Evolutionary conservation across 768 basidiomycete genomes (phyloP).

Genomic region (Lactarius quietus): DNA sequence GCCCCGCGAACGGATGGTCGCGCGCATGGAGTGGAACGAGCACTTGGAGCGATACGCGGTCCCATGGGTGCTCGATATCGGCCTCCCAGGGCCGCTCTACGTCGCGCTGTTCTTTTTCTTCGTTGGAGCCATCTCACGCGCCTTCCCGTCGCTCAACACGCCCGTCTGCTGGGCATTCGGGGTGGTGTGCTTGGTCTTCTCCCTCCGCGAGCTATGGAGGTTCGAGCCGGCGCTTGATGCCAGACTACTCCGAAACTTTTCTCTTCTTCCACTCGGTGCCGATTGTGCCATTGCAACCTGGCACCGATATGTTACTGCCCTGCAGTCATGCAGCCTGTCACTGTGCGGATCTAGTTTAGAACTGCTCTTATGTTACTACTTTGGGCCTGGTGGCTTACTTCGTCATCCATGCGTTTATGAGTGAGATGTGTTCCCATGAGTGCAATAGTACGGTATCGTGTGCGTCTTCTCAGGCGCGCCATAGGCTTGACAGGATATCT

Average conservation of each 20-base stretch:
- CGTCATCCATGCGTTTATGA: not conserved
- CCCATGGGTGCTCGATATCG: conserved; percentile 15
- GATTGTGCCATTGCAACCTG: not conserved
- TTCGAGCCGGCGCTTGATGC: conserved; percentile 15
- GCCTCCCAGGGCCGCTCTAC: conserved; percentile 12
- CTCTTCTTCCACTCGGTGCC: not conserved
- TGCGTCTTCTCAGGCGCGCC: too few relatives aligned
- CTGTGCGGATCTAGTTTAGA: too few relatives aligned
- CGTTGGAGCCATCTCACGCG: conserved; percentile 4
- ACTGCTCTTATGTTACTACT: too few relatives aligned
- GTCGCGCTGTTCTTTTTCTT: conserved; percentile 9
- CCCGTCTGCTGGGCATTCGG: not conserved
- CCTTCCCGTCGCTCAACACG: not conserved
- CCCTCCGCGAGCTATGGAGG: conserved; percentile 5
- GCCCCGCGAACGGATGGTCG: too few relatives aligned
- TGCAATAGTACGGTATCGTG: not conserved
- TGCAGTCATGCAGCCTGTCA: not conserved
- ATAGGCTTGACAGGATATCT: too few relatives aligned
- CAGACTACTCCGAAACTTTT: conserved; percentile 10
- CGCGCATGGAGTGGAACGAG: too few relatives aligned
- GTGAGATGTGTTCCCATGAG: not conserved
- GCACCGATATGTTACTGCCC: not conserved
- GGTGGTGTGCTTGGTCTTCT: too few relatives aligned
- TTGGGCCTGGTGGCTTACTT: not conserved
- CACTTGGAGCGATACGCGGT: too few relatives aligned